Conservation (phyloP, 2,329 filamentous ascomycete species). For the Cladophialophora exuberans region DNA sequence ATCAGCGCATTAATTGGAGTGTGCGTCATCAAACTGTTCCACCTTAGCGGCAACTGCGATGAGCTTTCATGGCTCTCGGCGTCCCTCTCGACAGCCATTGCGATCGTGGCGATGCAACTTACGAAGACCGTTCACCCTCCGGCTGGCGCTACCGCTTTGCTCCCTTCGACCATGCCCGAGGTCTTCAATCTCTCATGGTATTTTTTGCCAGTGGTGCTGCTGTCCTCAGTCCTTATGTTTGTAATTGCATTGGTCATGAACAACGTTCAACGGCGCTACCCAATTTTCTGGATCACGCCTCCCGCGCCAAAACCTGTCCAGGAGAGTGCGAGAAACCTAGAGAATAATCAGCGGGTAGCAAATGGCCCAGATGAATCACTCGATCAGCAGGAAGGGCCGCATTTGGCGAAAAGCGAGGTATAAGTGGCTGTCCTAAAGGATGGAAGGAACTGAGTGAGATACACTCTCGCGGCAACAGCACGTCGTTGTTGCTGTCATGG, state of each 20-base stretch:
- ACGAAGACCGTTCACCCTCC: slow-evolving; percentile 41
- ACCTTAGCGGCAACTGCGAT: slow-evolving; percentile 38
- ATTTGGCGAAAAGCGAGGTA: no score
- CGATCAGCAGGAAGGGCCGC: no score
- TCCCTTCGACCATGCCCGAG: slow-evolving; percentile 36
- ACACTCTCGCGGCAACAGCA: no score
- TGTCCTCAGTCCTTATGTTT: slow-evolving; percentile 38
- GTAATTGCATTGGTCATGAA: slow-evolving; percentile 38
- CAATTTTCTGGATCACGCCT: slow-evolving; percentile 39
- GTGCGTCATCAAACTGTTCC: slow-evolving; percentile 39
- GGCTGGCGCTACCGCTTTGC: slow-evolving; percentile 40
- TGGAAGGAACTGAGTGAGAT: no score
- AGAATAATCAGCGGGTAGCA: no score
- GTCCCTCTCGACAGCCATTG: slow-evolving; percentile 37
- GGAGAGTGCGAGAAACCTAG: no score
- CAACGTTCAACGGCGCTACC: slow-evolving; percentile 40
- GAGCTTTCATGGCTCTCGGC: no score
- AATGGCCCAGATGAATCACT: no score
- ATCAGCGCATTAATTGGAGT: slow-evolving; percentile 38
- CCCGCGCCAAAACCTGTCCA: no score
- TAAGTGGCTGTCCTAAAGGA: no score
- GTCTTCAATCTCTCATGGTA: slow-evolving; percentile 40
- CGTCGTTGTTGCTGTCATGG: no score
- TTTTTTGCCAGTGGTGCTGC: slow-evolving; percentile 37
- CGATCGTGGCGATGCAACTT: slow-evolving; percentile 41